These are phyloP conservation scores for Russula foetens DNA, from an alignment of 768 basidiomycete species.

Conservation along the genomic window DNA sequence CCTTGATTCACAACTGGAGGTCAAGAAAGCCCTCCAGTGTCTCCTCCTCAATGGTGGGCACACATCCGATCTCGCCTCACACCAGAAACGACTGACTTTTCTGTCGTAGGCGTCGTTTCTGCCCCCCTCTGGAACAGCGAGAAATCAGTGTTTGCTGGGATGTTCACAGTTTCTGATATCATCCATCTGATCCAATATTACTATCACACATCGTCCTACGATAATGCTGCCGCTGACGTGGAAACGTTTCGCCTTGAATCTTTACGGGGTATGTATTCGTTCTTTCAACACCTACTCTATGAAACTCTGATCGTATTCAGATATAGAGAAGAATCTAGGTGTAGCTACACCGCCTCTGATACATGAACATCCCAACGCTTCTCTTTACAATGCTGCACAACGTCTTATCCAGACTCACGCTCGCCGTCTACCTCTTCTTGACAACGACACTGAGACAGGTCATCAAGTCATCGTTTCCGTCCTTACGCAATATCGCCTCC, in stretches of 20 bases:
- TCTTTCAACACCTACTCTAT: background rate
- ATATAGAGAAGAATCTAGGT: conserved; percentile 87
- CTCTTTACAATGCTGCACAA: conserved; percentile 85
- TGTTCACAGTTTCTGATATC: conserved; percentile 99
- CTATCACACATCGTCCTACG: conserved; percentile 76
- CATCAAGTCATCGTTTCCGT: conserved; percentile 95
- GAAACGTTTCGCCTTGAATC: conserved; percentile 87
- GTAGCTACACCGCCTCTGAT: conserved; percentile 90
- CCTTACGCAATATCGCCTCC: conserved; percentile 92
- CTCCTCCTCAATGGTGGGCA: conserved; percentile 66
- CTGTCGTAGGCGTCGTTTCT: conserved; percentile 78
- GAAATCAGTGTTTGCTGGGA: conserved; percentile 86
- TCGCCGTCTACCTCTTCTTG: conserved; percentile 87
- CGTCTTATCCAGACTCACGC: conserved; percentile 93
- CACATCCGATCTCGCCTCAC: background rate
- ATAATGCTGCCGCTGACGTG: conserved; percentile 82
- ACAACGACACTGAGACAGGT: conserved; percentile 86
- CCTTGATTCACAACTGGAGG: conserved; percentile 90
- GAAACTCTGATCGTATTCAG: conserved; percentile 34
- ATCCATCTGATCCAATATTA: conserved; percentile 99
- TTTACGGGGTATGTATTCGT: conserved; percentile 60
- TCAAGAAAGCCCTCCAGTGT: conserved; percentile 90
- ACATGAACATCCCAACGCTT: conserved; percentile 78
- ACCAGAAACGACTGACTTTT: background rate
- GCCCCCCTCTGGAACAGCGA: conserved; percentile 98